A percentile compares a stretch with the other conserved stretches of the same genome.
phyloP scores from a whole-genome alignment of 1,284 basidiomycete species.

The Ustilago hordei region DNA sequence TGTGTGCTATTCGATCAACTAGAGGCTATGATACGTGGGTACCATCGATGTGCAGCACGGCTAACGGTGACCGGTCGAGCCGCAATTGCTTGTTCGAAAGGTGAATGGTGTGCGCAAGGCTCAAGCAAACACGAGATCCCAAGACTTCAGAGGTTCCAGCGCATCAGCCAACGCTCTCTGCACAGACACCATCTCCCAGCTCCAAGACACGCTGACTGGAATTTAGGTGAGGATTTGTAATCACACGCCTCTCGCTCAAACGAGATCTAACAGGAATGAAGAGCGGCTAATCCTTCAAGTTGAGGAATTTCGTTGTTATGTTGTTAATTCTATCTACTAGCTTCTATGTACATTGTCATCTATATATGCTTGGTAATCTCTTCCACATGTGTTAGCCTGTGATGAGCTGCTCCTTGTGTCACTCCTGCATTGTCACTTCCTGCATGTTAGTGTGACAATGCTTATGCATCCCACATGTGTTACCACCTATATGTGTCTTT shows the following conservation, averaged over 20 bases:
- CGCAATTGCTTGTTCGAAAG: not conserved
- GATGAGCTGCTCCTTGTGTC: too few species aligned
- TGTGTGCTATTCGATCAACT: not conserved
- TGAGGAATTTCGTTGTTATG: too few species aligned
- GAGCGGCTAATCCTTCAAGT: not conserved
- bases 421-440: too few species aligned
- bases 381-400: too few species aligned
- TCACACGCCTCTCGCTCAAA: not conserved
- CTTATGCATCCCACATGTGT: too few species aligned
- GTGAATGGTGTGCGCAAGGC: not conserved
- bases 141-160: slow-evolving; percentile 29
- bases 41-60: not conserved
- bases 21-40: not conserved
- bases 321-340: too few species aligned
- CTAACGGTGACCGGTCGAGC: not conserved
- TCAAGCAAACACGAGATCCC: slow-evolving; percentile 1
- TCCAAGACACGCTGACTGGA: not conserved
- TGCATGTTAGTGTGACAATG: too few species aligned
- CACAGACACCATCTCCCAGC: slow-evolving; percentile 23
- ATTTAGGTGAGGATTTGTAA: slow-evolving; percentile 3
- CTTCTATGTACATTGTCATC: too few species aligned
- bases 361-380: too few species aligned
- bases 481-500: too few species aligned
- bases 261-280: not conserved
- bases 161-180: slow-evolving; percentile 23